Conservation (phyloP, 2,329 filamentous ascomycete species). For the Cryphonectria japonica region DNA sequence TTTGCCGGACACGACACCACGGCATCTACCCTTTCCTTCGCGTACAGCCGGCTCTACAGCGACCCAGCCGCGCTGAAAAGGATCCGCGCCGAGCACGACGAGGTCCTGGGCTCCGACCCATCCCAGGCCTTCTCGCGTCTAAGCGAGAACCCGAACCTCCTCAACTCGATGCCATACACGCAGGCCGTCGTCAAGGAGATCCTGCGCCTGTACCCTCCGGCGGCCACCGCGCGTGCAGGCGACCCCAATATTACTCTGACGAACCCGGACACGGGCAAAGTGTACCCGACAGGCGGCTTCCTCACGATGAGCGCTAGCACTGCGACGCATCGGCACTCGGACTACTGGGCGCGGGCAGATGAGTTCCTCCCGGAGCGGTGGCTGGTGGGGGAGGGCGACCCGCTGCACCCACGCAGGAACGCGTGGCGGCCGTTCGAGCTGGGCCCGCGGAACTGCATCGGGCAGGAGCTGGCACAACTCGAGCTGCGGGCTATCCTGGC, state of each 20-base stretch:
- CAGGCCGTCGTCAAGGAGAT: conserved; percentile 59
- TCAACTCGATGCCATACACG: conserved; percentile 56
- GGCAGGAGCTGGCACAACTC: conserved; percentile 41
- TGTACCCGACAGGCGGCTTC: conserved; percentile 43
- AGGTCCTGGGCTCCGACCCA: conserved; percentile 35
- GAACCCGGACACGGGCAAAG: conserved; percentile 40
- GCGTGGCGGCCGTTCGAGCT: conserved; percentile 44
- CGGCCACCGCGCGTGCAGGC: conserved; percentile 44
- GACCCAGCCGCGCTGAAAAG: conserved; percentile 33
- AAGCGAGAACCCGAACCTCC: conserved; percentile 46
- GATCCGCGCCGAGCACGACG: conserved; percentile 38
- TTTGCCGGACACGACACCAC: conserved; percentile 30
- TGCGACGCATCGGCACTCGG: conserved; percentile 37
- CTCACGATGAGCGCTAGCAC: conserved; percentile 29
- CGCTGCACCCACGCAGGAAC: conserved; percentile 34
- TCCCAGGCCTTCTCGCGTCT: conserved; percentile 40
- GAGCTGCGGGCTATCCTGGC: conserved; percentile 39
- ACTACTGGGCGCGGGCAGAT: conserved; percentile 43
- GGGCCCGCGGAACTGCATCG: conserved; percentile 43
- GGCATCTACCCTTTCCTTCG: conserved; percentile 23
- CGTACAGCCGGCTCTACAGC: conserved; percentile 31
- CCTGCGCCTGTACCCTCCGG: conserved; percentile 55
- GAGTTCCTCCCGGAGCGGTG: conserved; percentile 50
- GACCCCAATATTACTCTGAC: conserved; percentile 39
- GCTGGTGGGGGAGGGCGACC: conserved; percentile 35